Base-by-base conservation (phyloP, 2,329 filamentous ascomycete genomes). In the Didymella arachidicola region DNA sequence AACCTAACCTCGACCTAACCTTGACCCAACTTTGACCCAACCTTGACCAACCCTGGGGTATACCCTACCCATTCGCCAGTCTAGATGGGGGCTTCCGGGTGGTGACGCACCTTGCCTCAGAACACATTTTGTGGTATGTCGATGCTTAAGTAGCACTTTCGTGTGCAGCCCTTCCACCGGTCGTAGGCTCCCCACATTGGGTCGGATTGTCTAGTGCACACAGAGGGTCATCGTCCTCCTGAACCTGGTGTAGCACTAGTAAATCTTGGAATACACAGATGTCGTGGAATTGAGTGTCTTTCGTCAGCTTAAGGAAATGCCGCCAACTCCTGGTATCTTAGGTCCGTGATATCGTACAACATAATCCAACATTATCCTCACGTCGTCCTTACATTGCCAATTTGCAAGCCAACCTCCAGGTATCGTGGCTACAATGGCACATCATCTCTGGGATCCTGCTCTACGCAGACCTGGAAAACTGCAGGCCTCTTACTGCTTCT, bases 321-420 rank as follows among this genome's bases (percentile, higher is more conserved):
- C 53, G 22, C 47, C 53, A 57, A 57, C 53, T 45, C 53, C 47
- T 45, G 43, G 56, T 52, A 49, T 43, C 54, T 57, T 57, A 5
- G 18, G 54, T 43, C 22, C 53, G 54, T 54, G 11, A 52, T 57
- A 57, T 57, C 48, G 16, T 57, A 57, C 54, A 56, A 52, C 48
- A 36, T 52, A 52, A 30, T 52, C 22, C 36, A 52, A 57, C 54
- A 52, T 57, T 12, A 43, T n/a, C n/a, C 30, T n/a, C 18, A 39
- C 42, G n/a, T 51, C 27, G 7, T 34, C 26, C 42, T 22, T 2
- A 22, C 32, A 11, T 19, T 36, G 14, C 32, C 34, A 22, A 14
- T 14, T 8, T 11, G 32, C 14, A n/a, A 52, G 46, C 30, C 48
- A 6, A 12, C 7, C 19, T 10, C 16, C 10, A 27, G 16, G 22